Conservation (phyloP, 2,329 filamentous ascomycete species). For the Delphinella strobiligena region DNA sequence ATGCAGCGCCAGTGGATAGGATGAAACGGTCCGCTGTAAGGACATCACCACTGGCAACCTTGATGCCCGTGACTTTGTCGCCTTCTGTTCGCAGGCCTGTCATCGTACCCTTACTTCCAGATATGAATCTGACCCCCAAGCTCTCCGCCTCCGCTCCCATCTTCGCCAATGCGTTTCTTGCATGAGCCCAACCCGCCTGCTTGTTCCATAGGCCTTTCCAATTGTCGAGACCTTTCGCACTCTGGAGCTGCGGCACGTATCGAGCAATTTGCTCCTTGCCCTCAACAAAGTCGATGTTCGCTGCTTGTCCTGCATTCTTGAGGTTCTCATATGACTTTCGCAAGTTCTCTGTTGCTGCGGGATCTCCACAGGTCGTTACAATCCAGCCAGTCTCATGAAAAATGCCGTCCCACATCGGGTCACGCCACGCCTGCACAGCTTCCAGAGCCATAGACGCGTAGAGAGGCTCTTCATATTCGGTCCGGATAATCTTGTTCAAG, state of each 20-base stretch:
- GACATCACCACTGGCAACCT: slow-evolving; percentile 28
- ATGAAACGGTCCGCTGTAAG: slow-evolving; percentile 35
- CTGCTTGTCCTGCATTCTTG: slow-evolving; percentile 31
- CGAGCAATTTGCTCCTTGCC: slow-evolving; percentile 20
- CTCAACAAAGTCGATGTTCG: slow-evolving; percentile 18
- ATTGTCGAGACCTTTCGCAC: slow-evolving; percentile 36
- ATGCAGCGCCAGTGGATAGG: slow-evolving; percentile 38
- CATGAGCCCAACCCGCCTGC: slow-evolving; percentile 41
- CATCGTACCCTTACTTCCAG: slow-evolving; percentile 29
- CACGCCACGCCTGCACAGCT: slow-evolving; percentile 11
- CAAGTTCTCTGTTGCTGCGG: slow-evolving; percentile 8
- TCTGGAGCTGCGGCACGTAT: slow-evolving; percentile 25
- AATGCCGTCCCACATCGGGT: slow-evolving; percentile 10
- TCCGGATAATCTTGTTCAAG: slow-evolving; percentile 13
- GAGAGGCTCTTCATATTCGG: slow-evolving; percentile 13
- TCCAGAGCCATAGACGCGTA: slow-evolving; percentile 13
- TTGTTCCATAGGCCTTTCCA: slow-evolving; percentile 40
- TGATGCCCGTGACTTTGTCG: slow-evolving; percentile 30
- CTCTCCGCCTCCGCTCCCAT: slow-evolving; percentile 33
- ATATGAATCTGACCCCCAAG: slow-evolving; percentile 37
- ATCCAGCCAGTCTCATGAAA: slow-evolving; percentile 35
- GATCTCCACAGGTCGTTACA: slow-evolving; percentile 11
- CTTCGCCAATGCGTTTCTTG: slow-evolving; percentile 36
- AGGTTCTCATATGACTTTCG: slow-evolving; percentile 20
- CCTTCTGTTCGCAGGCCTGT: slow-evolving; percentile 24